Base-by-base conservation (phyloP, 2,329 filamentous ascomycete genomes). In the Mariannaea sp. region DNA sequence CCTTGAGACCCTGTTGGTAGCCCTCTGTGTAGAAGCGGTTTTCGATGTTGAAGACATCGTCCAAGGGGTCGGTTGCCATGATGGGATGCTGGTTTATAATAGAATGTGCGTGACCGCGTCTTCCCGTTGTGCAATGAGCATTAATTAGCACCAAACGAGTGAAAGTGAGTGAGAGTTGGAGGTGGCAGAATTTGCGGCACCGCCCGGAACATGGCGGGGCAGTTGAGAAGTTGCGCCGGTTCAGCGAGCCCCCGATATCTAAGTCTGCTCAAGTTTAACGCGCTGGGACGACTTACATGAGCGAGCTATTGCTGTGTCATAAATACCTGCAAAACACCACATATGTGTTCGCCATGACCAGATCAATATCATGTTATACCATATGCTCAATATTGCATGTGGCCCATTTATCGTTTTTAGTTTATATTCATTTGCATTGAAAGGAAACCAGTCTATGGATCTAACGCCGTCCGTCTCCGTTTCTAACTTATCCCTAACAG, bases 11-110 rank as follows among this genome's bases (percentile, higher is more conserved):
- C 49, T 90, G 81, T 5, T 79, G 72, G 76, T 92, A 93, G 54
- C 94, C 94, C 72, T 93, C 85, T 38, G 83, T 77, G 76, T 97
- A 96, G 76, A 93, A 96, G 55, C 76, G 70, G 49, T 85, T 81
- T 68, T 87, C 84, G 14, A 87, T 74, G 59, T 81, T 79, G 55
- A 87, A 77, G 57, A 86, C 69, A 54, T 78, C 75, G 55, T 83
- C 80, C 57, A 85, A 82, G 10, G 77, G 76, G 58, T 84, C 81
- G n/a, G 73, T 66, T 6, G 68, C 50, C 68, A 70, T 72, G 53
- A 32, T 29, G 24, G 27, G 45, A 27, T 44, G 33, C 48, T 50
- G 41, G 41, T 42, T 58, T 40, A 5, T 12, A n/a, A 12, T n/a
- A 33, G 13, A 12, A 48, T 38, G 33, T 38, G 17, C 2, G 32